Evolutionary conservation across 2,329 filamentous ascomycete species (phyloP), one percentile per base, ranked within the genome.

Genomic region (Penicillium aurantiogriseum): DNA sequence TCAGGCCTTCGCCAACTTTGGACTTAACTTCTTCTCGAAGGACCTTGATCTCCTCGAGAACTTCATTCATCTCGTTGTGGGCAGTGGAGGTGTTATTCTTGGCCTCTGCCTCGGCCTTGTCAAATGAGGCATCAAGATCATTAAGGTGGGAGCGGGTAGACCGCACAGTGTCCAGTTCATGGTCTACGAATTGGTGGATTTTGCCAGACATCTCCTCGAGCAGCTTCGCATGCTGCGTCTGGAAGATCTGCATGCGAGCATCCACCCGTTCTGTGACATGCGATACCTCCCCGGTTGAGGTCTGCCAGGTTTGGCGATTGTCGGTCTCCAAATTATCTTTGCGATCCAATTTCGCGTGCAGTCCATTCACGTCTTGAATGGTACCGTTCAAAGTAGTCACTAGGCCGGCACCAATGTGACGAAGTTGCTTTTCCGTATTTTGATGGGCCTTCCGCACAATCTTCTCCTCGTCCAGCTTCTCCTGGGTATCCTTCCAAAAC

Each of bases 1-100:
- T 88, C 43, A 97, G 80, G 9, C 92, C 93, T 69, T 92, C 87
- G 2, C 91, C 90, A 47, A 97, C 90, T 60, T 89, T 88, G 48
- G 84, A 81, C 79, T 97, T 97, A 51, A 97, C 91, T 52, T 90
- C 88, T 71, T 96, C 90, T 23, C 93, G 86, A 25, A 97, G 81
- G n/a, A 85, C 86, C 71, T 92, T 92, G 72, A 97, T 96, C 71
- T 96, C 93, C 67, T 94, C 90, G 10, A 99, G 81, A 2, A 96
- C 88, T n/a, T 85, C 80, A 67, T 97, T 92, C 90, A 97, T 92
- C 56, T 92, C 89, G 47, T 92, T 86, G 67, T 89, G 90, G 3
- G 91, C 88, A 60, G 67, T 64, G 5, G 66, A 67, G 1, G 71
- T 76, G 56, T 77, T 74, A 19, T 57, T 60, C 53, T 89, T 82